Evolutionary conservation across 371 early-diverging fungal species (phyloP), one percentile per base, ranked within the genome.

Genomic region (Batkoa obscura): DNA sequence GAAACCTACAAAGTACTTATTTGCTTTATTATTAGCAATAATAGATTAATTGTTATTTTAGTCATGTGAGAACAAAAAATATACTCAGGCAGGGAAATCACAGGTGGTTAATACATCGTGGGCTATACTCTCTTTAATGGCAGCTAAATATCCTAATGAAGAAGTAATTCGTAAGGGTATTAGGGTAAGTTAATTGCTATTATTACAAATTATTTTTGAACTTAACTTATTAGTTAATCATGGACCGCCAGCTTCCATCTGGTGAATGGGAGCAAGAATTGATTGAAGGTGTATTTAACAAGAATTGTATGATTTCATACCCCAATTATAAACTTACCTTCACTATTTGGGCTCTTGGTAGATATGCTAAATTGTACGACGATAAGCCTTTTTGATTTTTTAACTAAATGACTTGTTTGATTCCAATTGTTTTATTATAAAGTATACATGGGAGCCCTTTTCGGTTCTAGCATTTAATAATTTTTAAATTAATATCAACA

Each of bases 271-370:
- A 79, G 32, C 95, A 97, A 65, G 96, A 97, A 62, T 80, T 74
- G 43, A 91, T 95, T 57, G 98, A 97, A 68, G 98, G 98, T 38
- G 93, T 95, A 42, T 97, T 97, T 65, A 97, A 94, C 76, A 86
- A 91, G 66, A 83, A 79, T 58, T 88, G 86, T 64, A 83, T 79
- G 68, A 95, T 97, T 64, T 80, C 85, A 32, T 97, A 97, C 65
- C 94, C 94, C 31, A 93, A 92, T 68, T 94, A 88, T 73, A 94
- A 92, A 70, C 88, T 90, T 58, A 63, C 80, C 58, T 97, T 95
- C 59, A 79, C 86, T 2, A 84, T 93, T 42, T 97, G 96, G 96
- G 96, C 96, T 0, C 71, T 97, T 53, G 91, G 93, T 31, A 72
- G 85, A 49, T 96, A 88, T 59, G 84, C 85, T 2, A 76, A 73